A percentile compares a stretch with the other conserved stretches of the same genome.
Evolutionary conservation across 805 yeast species (phyloP).

Genomic region (Candida adriatica): DNA sequence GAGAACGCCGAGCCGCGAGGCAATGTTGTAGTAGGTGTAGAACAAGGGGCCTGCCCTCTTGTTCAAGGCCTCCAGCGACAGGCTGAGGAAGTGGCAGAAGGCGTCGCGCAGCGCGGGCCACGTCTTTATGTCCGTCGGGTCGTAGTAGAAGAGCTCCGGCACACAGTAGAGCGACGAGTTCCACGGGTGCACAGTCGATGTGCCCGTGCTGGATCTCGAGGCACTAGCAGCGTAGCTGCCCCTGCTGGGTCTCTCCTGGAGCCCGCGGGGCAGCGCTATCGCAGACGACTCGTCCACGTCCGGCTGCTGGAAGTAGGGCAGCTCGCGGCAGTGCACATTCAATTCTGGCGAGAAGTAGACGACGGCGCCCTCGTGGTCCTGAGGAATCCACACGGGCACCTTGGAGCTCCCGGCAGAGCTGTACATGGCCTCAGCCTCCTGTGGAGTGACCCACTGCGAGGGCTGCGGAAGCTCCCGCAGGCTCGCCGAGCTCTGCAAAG

Average conservation of each 20-base stretch:
- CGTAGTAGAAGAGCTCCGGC: constrained; percentile 47
- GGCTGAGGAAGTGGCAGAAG: constrained; percentile 40
- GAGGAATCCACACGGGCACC: constrained; percentile 55
- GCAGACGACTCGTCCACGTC: constrained; percentile 28
- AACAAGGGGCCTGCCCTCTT: constrained; percentile 47
- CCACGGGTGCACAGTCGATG: constrained; percentile 23
- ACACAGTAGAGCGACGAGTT: constrained; percentile 21
- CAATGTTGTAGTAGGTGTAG: constrained; percentile 43
- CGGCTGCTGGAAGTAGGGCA: constrained; percentile 44
- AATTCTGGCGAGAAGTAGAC: constrained; percentile 56
- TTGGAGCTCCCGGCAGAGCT: constrained; percentile 27
- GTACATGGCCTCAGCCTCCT: constrained; percentile 32
- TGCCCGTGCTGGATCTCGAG: constrained; percentile 4
- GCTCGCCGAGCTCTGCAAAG: constrained; percentile 30
- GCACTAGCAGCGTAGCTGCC: too few relatives aligned
- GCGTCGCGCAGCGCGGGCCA: constrained; percentile 53
- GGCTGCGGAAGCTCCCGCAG: constrained; percentile 1
- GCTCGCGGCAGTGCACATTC: constrained; percentile 48
- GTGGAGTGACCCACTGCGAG: constrained; percentile 25
- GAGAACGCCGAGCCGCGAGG: constrained; percentile 45
- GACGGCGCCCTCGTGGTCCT: constrained; percentile 45
- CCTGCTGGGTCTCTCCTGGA: constrained; percentile 2
- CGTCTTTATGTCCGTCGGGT: constrained; percentile 48
- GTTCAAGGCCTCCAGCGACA: constrained; percentile 43
- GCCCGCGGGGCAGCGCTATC: constrained; percentile 20